These are phyloP conservation scores for Thuidium tamariscinum DNA, from an alignment of 225 moss, liverwort and hornwort genomes.

Conservation along the genomic window DNA sequence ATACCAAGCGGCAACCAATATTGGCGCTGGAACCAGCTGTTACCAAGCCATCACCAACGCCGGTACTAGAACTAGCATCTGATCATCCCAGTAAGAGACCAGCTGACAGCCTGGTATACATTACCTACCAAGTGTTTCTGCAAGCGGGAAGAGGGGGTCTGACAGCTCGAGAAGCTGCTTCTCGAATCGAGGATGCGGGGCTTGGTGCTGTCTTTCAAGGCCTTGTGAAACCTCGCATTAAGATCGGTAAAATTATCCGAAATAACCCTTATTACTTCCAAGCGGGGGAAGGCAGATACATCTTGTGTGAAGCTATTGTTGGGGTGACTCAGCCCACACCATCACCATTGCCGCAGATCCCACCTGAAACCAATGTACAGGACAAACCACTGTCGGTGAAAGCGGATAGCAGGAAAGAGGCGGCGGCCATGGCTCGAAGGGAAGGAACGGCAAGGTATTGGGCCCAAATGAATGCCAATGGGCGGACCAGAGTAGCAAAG, in stretches of 20 bases:
- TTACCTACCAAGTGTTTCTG: slow-evolving; percentile 54
- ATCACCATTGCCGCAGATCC: slow-evolving; percentile 1
- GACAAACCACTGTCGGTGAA: slow-evolving; percentile 7
- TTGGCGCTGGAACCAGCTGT: slow-evolving; percentile 1
- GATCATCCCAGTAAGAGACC: slow-evolving; percentile 55
- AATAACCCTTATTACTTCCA: slow-evolving; percentile 60
- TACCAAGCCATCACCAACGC: slow-evolving; percentile 10
- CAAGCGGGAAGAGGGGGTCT: slow-evolving; percentile 46
- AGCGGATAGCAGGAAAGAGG: slow-evolving; percentile 37
- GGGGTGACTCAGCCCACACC: slow-evolving; percentile 36
- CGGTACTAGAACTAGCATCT: slow-evolving; percentile 33
- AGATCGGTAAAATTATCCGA: slow-evolving; percentile 56
- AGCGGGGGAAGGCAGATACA: slow-evolving; percentile 49
- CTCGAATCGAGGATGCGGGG: slow-evolving; percentile 37
- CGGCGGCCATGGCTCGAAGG: slow-evolving; percentile 48
- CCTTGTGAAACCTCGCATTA: slow-evolving; percentile 47
- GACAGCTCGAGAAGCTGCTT: slow-evolving; percentile 55
- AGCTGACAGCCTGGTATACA: slow-evolving; percentile 35
- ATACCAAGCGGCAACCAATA: neutral
- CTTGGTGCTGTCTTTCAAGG: slow-evolving; percentile 37
- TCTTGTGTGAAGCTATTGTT: slow-evolving; percentile 54
- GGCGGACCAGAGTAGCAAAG: slow-evolving; percentile 21
- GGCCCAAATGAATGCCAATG: slow-evolving; percentile 41
- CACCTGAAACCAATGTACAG: slow-evolving; percentile 12
- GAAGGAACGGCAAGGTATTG: slow-evolving; percentile 55